Conservation (phyloP, 2,329 filamentous ascomycete genomes). For the Polytolypa hystricis region DNA sequence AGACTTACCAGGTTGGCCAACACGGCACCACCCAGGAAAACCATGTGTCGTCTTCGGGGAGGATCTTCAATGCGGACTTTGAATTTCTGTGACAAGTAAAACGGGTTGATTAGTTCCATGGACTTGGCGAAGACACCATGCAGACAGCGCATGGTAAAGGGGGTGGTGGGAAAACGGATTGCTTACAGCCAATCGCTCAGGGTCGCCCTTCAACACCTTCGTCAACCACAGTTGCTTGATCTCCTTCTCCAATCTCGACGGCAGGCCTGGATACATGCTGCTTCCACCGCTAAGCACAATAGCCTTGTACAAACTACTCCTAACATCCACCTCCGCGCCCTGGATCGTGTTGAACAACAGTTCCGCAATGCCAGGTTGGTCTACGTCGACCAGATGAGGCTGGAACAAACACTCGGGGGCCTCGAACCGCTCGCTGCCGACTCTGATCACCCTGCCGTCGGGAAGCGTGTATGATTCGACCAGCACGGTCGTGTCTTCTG, state of each 20-base stretch:
- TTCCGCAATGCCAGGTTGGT: conserved; percentile 92
- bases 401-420: conserved; percentile 98
- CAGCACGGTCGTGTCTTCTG: conserved; percentile 92
- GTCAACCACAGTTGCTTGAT: conserved; percentile 98
- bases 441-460: conserved; percentile 88
- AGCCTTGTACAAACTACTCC: conserved; percentile 88
- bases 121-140: too few species aligned
- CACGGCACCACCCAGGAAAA: conserved; percentile 95
- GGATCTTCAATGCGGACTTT: conserved; percentile 99
- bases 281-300: conserved; percentile 93
- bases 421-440: conserved; percentile 95
- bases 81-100: conserved; percentile 58
- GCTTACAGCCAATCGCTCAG: conserved; percentile 67
- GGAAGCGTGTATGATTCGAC: conserved; percentile 97
- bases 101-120: too few species aligned
- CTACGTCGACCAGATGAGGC: conserved; percentile 92
- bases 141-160: too few species aligned
- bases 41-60: conserved; percentile 92
- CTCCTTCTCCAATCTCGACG: conserved; percentile 92
- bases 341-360: conserved; percentile 99
- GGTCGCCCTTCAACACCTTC: conserved; percentile 77
- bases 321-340: conserved; percentile 86
- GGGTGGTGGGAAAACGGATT: neutral
- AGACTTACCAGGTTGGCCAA: conserved; percentile 71
- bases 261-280: conserved; percentile 97